Evolutionary conservation across 805 yeast species (phyloP).

Genomic region (Metschnikowia aberdeeniae): DNA sequence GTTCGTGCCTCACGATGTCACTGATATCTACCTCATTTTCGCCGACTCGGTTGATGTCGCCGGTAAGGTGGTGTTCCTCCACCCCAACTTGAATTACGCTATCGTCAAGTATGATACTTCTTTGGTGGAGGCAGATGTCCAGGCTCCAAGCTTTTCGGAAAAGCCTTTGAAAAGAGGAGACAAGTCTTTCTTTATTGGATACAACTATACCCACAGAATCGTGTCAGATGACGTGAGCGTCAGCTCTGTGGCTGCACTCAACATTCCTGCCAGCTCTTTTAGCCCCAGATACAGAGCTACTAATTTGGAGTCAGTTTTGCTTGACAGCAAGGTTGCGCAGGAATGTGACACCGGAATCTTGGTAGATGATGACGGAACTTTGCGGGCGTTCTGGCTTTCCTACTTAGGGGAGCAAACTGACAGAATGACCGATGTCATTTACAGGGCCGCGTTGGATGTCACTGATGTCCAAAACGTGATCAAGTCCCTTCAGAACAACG

Average conservation of each 20-base stretch:
- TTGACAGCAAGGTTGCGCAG: slow-evolving; percentile 67
- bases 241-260: slow-evolving; percentile 70
- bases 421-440: slow-evolving; percentile 50
- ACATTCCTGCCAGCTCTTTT: slow-evolving; percentile 62
- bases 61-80: slow-evolving; percentile 75
- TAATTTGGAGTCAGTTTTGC: slow-evolving; percentile 69
- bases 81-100: slow-evolving; percentile 84
- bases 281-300: slow-evolving; percentile 84
- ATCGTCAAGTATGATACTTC: slow-evolving; percentile 77
- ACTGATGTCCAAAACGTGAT: slow-evolving; percentile 60
- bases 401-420: slow-evolving; percentile 73
- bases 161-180: slow-evolving; percentile 69
- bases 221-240: slow-evolving; percentile 73
- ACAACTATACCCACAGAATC: slow-evolving; percentile 63
- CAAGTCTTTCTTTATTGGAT: slow-evolving; percentile 73
- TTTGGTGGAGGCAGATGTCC: slow-evolving; percentile 65
- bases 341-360: slow-evolving; percentile 79
- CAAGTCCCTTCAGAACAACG: slow-evolving; percentile 46
- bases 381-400: slow-evolving; percentile 82
- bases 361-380: slow-evolving; percentile 70
- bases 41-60: slow-evolving; percentile 84
- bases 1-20: slow-evolving; percentile 75
- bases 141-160: slow-evolving; percentile 59
- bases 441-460: slow-evolving; percentile 74
- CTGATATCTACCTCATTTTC: slow-evolving; percentile 71